A percentile compares a stretch with the other conserved stretches of the same genome.
phyloP scores from a whole-genome alignment of 345 rosid species.

The Eucalyptus curtisii region DNA sequence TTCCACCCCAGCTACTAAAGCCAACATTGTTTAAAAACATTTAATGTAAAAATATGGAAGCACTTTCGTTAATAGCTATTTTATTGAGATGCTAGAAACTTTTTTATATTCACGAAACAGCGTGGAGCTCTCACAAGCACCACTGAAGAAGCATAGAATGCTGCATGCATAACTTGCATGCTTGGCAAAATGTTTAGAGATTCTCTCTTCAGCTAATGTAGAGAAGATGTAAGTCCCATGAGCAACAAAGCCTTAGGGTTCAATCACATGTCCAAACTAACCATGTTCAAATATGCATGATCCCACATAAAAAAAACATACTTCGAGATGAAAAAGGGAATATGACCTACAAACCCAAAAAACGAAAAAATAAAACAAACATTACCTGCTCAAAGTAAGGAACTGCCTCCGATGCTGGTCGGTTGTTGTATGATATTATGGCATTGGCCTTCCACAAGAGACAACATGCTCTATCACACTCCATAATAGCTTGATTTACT shows the following conservation, averaged over 20 bases:
- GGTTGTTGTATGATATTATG: slow-evolving; percentile 88
- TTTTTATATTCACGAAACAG: neutral
- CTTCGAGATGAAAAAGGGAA: neutral
- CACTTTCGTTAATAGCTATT: neutral
- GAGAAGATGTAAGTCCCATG: neutral
- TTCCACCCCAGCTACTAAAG: neutral
- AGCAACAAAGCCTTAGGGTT: neutral
- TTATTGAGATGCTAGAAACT: neutral
- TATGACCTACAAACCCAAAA: neutral
- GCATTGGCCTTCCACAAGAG: slow-evolving; percentile 79
- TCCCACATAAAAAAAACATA: neutral
- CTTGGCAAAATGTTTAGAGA: neutral
- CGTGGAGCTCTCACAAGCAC: neutral
- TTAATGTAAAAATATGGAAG: neutral
- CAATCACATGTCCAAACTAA: neutral
- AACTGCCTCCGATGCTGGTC: slow-evolving; percentile 93
- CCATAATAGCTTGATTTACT: slow-evolving; percentile 1
- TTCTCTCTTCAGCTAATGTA: neutral
- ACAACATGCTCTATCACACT: slow-evolving; percentile 37
- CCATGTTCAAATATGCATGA: neutral
- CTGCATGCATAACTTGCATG: neutral
- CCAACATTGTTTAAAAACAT: neutral
- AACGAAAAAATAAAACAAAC: neutral
- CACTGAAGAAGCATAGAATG: neutral
- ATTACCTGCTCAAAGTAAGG: slow-evolving; percentile 95